phyloP scores from a whole-genome alignment of 305 asterid genomes.

The Euphrasia arctica region DNA sequence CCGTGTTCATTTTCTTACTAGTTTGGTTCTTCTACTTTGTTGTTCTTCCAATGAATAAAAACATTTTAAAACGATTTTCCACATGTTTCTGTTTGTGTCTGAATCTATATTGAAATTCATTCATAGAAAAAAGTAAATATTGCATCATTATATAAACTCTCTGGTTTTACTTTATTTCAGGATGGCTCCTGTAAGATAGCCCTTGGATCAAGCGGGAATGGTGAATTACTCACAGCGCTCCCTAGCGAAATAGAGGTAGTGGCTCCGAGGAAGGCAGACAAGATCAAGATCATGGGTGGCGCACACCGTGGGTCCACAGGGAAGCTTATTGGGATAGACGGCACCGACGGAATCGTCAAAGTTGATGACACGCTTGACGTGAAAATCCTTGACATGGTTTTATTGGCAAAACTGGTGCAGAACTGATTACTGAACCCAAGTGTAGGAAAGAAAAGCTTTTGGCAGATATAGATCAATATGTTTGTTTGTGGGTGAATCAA shows the following conservation, averaged over 20 bases:
- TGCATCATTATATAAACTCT: background rate
- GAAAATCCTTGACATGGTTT: constrained; percentile 73
- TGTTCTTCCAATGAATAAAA: no score
- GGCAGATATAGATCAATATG: background rate
- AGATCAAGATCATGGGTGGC: constrained; percentile 89
- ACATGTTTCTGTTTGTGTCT: background rate
- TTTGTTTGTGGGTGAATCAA: background rate
- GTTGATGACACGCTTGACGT: constrained; percentile 79
- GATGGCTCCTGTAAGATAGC: constrained; percentile 84
- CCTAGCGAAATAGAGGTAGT: constrained; percentile 71
- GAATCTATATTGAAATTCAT: background rate
- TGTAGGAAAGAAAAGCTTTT: background rate
- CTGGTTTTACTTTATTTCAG: constrained; percentile 36
- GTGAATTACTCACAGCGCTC: constrained; percentile 56
- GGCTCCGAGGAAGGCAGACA: constrained; percentile 73
- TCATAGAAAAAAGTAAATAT: no score
- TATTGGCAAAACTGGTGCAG: constrained; percentile 67
- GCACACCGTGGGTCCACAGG: constrained; percentile 86
- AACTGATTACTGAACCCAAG: constrained; percentile 23
- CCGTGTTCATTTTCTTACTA: background rate
- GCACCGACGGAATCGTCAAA: constrained; percentile 90
- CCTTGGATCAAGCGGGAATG: constrained; percentile 76
- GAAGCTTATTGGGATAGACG: constrained; percentile 90
- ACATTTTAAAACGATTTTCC: no score
- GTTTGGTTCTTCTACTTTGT: background rate